Percentiles rank a stretch among this genome's conserved stretches.
Conservation (phyloP, 306 rosid species). For the Benincasa hispida region DNA sequence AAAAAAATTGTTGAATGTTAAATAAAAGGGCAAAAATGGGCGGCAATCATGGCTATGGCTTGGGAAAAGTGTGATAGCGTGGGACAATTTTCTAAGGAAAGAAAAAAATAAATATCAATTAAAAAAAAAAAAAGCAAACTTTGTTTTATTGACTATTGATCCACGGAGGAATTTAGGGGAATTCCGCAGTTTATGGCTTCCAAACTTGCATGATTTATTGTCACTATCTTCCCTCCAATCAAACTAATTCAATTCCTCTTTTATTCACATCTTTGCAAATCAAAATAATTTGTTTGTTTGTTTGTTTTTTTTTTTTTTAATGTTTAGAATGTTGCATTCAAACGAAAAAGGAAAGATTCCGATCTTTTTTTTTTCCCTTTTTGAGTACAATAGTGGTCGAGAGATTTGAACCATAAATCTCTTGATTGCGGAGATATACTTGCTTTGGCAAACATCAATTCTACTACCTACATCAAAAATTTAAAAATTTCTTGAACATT, state of each 20-base stretch:
- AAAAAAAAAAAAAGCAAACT: not conserved
- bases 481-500: no score
- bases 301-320: no score
- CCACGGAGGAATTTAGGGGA: not conserved
- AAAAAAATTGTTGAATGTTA: not conserved
- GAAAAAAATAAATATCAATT: not conserved
- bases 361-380: no score
- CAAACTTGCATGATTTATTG: not conserved
- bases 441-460: no score
- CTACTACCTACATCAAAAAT: no score
- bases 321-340: not conserved
- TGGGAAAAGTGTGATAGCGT: not conserved
- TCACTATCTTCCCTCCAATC: not conserved
- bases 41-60: slow-evolving; percentile 2
- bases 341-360: no score
- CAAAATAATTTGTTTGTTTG: no score
- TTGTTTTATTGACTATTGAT: not conserved
- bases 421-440: no score
- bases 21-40: not conserved
- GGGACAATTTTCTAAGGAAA: not conserved
- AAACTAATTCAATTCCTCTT: not conserved
- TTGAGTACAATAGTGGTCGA: no score
- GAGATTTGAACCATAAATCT: no score
- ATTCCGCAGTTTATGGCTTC: slow-evolving; percentile 5
- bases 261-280: not conserved